Base-by-base conservation (phyloP, 345 rosid genomes). In the Litchi chinensis region DNA sequence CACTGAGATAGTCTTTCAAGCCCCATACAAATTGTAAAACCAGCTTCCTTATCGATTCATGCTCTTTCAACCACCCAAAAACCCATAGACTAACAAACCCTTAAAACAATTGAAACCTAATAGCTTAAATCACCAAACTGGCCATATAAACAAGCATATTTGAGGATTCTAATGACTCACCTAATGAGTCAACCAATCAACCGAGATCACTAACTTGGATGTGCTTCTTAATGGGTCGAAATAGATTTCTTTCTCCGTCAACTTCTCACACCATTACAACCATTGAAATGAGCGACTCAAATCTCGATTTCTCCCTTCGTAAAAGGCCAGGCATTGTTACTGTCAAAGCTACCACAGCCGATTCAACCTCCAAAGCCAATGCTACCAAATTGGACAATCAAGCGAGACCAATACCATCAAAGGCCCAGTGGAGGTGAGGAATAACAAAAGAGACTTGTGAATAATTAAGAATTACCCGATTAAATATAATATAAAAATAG, bases 1-100 rank as follows among this genome's bases (percentile, higher is more conserved):
- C 37, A 32, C 37, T 0, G 37, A 32, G 37, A 32, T 32, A 32
- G 37, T 32, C 37, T 32, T 3, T 32, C 37, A 89, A 71, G 13
- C 95, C 97, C 91, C 92, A 89, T 0, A 91, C 97, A 2, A 85
- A 88, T 75, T 84, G 85, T 73, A 82, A 68, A 32, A 82, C 65
- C 12, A 87, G 71, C 13, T 78, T 85, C 89, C 88, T 65, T 22
- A 85, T 54, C 4, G 84, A 71, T 72, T 87, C 83, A 1, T 86
- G 82, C 60, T 93, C 92, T 82, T 85, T 86, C 0, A 90, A 81
- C 89, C 91, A 82, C 22, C 80, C 86, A 59, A 50, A 21, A 28
- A 86, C 21, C 73, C 76, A 65, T 0, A 89, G 86, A 80, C 82
- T 80, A 74, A 81, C 46, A 69, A 10, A 50, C 37, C 79, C 88